Evolutionary conservation across 179 eudicot genomes (phyloP), one percentile per base, ranked within the genome.

Genomic region (Heliamphora pulchella): DNA sequence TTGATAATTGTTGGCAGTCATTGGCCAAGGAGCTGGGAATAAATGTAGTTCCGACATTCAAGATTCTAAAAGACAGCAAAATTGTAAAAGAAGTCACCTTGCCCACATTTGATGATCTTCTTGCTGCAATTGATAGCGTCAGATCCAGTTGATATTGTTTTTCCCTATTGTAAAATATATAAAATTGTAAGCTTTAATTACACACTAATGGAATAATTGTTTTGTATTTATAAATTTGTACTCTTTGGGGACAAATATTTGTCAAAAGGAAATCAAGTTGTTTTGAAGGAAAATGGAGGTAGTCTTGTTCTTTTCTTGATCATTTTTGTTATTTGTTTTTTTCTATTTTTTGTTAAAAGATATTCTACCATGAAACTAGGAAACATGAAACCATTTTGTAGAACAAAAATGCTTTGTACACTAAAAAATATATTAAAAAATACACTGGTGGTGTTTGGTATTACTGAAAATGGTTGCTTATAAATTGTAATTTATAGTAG

Each of bases 21-120:
- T 84, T 96, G 83, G 99, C 99, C 5, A 93, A 93, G 89, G 99
- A 96, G 83, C 89, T 96, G 17, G 97, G 97, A 31, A 93, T 96
- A 8, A 84, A 79, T 82, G 90, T 90, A 78, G 99, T 93, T 83
- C 99, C 99, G 0, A 96, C 99, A n/a, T 96, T 96, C 94, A 96
- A 96, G 89, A 90, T 96, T 81, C 85, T 96, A 17, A 94, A 90
- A 83, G 87, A 87, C 0, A 80, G 87, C 77, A 89, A 91, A 84
- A 67, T 96, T 71, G 88, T 88, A 41, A 89, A 89, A 76, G 99
- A 96, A 84, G 94, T 94, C 39, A 96, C 97, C 0, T 98, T 98
- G 61, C 97, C 98, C 70, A 96, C 94, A 85, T 76, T 88, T 18
- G 98, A 96, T n/a, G 87, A 90, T 20, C 76, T 96, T 77, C 86